These are phyloP conservation scores for Bjerkandera adusta DNA, from an alignment of 1,284 basidiomycete genomes.

Conservation along the genomic window DNA sequence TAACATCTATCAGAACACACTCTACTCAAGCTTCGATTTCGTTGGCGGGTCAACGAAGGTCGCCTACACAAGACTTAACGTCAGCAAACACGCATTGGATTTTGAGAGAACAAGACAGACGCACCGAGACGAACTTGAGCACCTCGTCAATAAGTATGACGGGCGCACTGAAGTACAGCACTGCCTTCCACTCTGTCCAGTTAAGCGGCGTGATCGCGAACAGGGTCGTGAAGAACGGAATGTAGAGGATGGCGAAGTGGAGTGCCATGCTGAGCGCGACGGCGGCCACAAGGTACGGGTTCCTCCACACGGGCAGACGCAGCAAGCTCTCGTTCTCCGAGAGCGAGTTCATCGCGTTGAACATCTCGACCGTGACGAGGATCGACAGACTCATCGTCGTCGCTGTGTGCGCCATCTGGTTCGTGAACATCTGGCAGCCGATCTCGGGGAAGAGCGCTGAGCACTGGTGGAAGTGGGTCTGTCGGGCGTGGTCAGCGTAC, in stretches of 20 bases:
- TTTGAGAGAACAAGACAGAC: slow-evolving; percentile 21
- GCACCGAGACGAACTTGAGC: slow-evolving; percentile 82
- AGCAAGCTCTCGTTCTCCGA: slow-evolving; percentile 97
- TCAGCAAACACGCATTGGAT: background rate
- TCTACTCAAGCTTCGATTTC: slow-evolving; percentile 42
- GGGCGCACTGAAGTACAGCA: slow-evolving; percentile 85
- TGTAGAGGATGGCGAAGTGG: slow-evolving; percentile 93
- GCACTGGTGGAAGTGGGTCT: slow-evolving; percentile 97
- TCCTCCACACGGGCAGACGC: slow-evolving; percentile 89
- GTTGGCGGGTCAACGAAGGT: slow-evolving; percentile 45
- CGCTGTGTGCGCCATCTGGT: slow-evolving; percentile 80
- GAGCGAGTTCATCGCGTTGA: slow-evolving; percentile 98
- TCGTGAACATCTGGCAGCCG: slow-evolving; percentile 93
- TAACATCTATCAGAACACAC: too few relatives aligned
- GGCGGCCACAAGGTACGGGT: slow-evolving; percentile 87
- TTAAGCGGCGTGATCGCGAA: slow-evolving; percentile 94
- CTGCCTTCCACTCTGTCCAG: slow-evolving; percentile 94
- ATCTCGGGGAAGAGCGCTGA: slow-evolving; percentile 78
- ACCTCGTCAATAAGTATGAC: slow-evolving; percentile 91
- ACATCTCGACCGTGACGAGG: slow-evolving; percentile 96
- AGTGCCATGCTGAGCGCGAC: slow-evolving; percentile 89
- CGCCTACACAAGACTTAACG: slow-evolving; percentile 28
- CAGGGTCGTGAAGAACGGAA: slow-evolving; percentile 90
- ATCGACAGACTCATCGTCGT: slow-evolving; percentile 97
- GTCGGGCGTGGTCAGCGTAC: slow-evolving; percentile 3